phyloP scores from a whole-genome alignment of 805 yeast genomes.

The Spathaspora arborariae region DNA sequence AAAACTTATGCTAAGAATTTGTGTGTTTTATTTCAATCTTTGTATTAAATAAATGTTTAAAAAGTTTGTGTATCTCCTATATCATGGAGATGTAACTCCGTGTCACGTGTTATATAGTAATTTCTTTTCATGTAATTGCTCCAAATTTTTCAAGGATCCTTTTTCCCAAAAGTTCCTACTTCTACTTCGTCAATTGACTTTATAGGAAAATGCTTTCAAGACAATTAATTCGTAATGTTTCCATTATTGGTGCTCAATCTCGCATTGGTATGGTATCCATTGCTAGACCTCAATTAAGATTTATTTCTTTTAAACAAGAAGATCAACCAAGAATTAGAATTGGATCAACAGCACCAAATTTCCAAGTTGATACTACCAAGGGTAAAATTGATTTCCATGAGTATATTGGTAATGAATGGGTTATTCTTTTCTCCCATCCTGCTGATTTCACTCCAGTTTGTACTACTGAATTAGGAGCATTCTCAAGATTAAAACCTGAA shows the following conservation, averaged over 20 bases:
- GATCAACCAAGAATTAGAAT: slow-evolving; percentile 44
- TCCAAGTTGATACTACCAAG: slow-evolving; percentile 57
- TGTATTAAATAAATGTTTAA: background rate
- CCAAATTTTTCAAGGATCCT: background rate
- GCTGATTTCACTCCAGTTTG: slow-evolving; percentile 79
- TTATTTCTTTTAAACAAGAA: slow-evolving; percentile 29
- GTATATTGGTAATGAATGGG: slow-evolving; percentile 60
- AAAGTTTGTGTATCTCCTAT: background rate
- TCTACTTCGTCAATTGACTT: background rate
- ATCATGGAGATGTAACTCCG: background rate
- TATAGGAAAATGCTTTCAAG: slow-evolving; percentile 16
- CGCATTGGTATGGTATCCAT: background rate
- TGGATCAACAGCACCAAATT: slow-evolving; percentile 70
- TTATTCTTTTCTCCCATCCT: slow-evolving; percentile 69
- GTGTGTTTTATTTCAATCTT: background rate
- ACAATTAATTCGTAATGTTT: slow-evolving; percentile 15
- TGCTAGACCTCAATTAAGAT: slow-evolving; percentile 12
- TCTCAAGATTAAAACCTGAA: slow-evolving; percentile 67
- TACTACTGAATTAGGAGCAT: slow-evolving; percentile 76
- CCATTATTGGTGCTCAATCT: slow-evolving; percentile 1
- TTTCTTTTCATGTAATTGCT: background rate
- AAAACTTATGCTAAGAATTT: background rate
- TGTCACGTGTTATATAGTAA: background rate
- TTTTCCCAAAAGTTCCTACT: background rate
- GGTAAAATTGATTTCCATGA: slow-evolving; percentile 64